phyloP scores from a whole-genome alignment of 1,284 basidiomycete genomes.

The Puccinia triticina region DNA sequence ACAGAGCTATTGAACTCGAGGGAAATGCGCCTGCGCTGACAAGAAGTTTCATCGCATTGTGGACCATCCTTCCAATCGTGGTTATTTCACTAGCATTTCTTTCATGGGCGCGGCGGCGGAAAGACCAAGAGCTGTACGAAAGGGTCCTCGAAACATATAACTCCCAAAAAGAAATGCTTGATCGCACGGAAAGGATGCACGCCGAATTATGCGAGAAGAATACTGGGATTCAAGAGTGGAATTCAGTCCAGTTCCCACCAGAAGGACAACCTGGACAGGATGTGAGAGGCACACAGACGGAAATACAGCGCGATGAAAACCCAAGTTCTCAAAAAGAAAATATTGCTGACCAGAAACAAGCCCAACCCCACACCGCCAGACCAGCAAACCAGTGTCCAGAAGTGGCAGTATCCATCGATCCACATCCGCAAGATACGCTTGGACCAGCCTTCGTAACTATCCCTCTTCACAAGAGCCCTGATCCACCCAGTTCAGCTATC shows the following conservation, averaged over 20 bases:
- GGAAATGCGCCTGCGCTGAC: neutral
- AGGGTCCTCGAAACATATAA: neutral
- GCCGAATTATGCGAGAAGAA: neutral
- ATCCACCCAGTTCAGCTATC: neutral
- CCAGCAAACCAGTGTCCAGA: neutral
- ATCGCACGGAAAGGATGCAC: neutral
- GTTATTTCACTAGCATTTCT: neutral
- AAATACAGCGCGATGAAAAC: neutral
- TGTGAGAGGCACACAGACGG: neutral
- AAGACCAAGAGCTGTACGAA: conserved; percentile 18
- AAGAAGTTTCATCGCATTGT: neutral
- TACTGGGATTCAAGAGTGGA: neutral
- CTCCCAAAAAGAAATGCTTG: neutral
- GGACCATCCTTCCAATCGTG: neutral
- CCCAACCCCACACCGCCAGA: neutral
- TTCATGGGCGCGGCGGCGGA: neutral
- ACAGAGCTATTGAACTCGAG: neutral
- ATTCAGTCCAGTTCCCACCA: neutral
- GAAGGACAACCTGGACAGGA: neutral
- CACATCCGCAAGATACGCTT: neutral
- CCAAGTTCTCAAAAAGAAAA: neutral
- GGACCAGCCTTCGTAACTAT: neutral
- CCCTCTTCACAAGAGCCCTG: neutral
- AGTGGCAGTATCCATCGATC: neutral
- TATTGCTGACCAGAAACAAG: neutral